Conservation (phyloP, 2,329 filamentous ascomycete genomes). For the Rutstroemia sp. region DNA sequence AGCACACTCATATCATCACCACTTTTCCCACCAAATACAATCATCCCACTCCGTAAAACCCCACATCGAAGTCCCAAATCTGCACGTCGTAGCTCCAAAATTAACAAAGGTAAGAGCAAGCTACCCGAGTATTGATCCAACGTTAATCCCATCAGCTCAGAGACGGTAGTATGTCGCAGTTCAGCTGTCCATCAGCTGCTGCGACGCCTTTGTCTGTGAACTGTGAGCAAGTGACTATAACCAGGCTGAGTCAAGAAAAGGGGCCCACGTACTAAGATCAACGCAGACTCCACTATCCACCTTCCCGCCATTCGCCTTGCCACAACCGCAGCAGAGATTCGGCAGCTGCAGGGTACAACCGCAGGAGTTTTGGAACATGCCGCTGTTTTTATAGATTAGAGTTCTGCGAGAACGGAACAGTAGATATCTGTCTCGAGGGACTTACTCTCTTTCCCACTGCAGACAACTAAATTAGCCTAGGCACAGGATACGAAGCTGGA, state of each 20-base stretch:
- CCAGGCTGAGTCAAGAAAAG: too few relatives aligned
- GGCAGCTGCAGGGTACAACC: background rate
- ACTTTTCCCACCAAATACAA: too few relatives aligned
- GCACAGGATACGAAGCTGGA: background rate
- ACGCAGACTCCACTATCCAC: background rate
- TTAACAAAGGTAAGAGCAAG: too few relatives aligned
- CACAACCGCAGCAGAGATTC: conserved; percentile 1
- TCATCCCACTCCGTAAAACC: too few relatives aligned
- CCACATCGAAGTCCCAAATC: too few relatives aligned
- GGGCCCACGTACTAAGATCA: conserved; percentile 1
- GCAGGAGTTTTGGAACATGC: conserved; percentile 5
- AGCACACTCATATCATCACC: too few relatives aligned
- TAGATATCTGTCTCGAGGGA: background rate
- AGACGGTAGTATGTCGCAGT: conserved; percentile 1
- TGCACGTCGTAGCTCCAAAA: too few relatives aligned
- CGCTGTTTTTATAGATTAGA: background rate
- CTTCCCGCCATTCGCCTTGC: background rate
- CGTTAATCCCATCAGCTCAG: too few relatives aligned
- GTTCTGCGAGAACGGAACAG: too few relatives aligned
- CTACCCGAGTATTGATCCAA: too few relatives aligned
- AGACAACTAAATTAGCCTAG: background rate
- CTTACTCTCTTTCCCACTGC: conserved; percentile 4
- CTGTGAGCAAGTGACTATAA: too few relatives aligned
- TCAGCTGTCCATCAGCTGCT: background rate
- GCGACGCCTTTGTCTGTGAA: background rate